These are phyloP conservation scores for Coniella vitis DNA, from an alignment of 2,329 filamentous ascomycete species.

Conservation along the genomic window DNA sequence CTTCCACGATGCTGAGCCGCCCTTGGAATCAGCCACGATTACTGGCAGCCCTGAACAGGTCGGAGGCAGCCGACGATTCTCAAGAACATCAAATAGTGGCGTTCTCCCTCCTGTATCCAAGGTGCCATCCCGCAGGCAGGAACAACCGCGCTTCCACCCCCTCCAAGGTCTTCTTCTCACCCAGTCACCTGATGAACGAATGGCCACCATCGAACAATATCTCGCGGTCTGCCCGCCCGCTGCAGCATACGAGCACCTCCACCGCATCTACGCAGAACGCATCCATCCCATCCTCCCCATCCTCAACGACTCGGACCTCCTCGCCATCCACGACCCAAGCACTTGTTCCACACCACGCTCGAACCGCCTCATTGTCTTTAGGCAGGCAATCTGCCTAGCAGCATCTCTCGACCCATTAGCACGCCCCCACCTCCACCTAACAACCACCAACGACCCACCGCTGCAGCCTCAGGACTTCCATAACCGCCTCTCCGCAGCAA, in stretches of 20 bases:
- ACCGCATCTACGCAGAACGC: slow-evolving; percentile 41
- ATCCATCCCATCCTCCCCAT: slow-evolving; percentile 50
- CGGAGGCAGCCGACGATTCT: no score
- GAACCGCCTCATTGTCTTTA: slow-evolving; percentile 32
- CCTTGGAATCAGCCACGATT: no score
- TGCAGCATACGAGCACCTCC: slow-evolving; percentile 38
- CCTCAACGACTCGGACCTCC: slow-evolving; percentile 33
- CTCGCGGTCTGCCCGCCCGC: slow-evolving; percentile 41
- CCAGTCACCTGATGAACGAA: not conserved
- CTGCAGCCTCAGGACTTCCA: slow-evolving; percentile 42
- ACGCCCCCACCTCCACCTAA: slow-evolving; percentile 36
- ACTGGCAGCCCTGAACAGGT: no score
- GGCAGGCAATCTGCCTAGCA: slow-evolving; percentile 49
- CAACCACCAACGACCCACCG: slow-evolving; percentile 31
- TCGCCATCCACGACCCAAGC: slow-evolving; percentile 20
- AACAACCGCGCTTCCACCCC: not conserved
- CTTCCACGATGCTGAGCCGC: not conserved
- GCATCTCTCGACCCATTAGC: slow-evolving; percentile 44
- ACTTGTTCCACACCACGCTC: slow-evolving; percentile 21
- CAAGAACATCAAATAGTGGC: not conserved
- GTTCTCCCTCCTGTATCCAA: no score
- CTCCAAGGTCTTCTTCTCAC: not conserved
- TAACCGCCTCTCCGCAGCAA: slow-evolving; percentile 38
- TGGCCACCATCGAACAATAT: slow-evolving; percentile 26
- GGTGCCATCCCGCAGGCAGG: no score